Evolutionary conservation across 345 rosid genomes (phyloP), one percentile per base, ranked within the genome.

Genomic region (Gynandropsis gynandra): DNA sequence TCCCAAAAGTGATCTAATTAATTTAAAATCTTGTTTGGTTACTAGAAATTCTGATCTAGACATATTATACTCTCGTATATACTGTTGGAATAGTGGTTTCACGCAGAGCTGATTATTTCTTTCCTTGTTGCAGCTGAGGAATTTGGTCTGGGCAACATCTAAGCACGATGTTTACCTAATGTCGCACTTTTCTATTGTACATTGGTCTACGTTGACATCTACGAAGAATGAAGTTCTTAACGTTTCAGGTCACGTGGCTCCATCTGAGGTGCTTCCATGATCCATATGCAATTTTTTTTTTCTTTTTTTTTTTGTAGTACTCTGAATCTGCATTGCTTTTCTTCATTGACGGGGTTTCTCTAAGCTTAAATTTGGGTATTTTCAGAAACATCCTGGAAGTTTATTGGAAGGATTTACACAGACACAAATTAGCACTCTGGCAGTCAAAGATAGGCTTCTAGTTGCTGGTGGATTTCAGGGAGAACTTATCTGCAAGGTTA

Each of bases 401-500:
- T 65, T 84, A 54, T 57, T 79, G 74, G 89, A 84, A 74, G 83
- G 89, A 50, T 79, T 84, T 77, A 62, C 83, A 0, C 82, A 74
- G 68, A 81, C 84, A 76, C 10, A 79, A 75, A 79, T 79, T 50
- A 79, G 84, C 58, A 76, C 84, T 0, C 71, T 79, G 41, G 76
- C 81, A 10, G 84, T 79, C 8, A 73, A 66, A 45, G 81, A 76
- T 60, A 70, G 64, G n/a, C 62, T 73, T 61, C 53, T 79, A 43
- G 76, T 79, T 37, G 84, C 81, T 31, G 84, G 84, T 13, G 84
- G 84, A 15, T 79, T 84, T 69, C 94, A 77, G 61, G 94, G 94
- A 58, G 94, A 84, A 47, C 74, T 84, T 17, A 81, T 84, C 56
- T 84, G 86, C 71, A 84, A 81, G 89, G 95, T 81, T 58, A 52